phyloP scores from a whole-genome alignment of 108 stramenopile species.

The Cyclotella sp. region DNA sequence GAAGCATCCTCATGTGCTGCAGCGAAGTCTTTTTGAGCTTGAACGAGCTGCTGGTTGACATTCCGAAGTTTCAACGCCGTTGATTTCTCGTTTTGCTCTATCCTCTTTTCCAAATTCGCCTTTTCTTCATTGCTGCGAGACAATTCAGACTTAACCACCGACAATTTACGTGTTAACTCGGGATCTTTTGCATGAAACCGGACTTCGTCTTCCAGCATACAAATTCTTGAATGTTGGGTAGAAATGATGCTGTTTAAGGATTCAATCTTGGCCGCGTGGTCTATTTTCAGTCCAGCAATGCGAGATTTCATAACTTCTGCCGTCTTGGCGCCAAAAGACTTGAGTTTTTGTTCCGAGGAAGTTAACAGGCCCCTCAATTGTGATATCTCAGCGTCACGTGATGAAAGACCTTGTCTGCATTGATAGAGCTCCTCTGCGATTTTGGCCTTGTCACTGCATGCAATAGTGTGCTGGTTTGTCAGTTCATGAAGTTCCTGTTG shows the following conservation, averaged over 20 bases:
- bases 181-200: not conserved
- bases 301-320: slow-evolving; percentile 44
- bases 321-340: slow-evolving; percentile 26
- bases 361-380: slow-evolving; percentile 13
- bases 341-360: slow-evolving; percentile 28
- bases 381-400: slow-evolving; percentile 29
- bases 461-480: not conserved
- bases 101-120: slow-evolving; percentile 15
- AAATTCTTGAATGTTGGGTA: slow-evolving; percentile 1
- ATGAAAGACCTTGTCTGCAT: not conserved
- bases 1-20: slow-evolving; percentile 25
- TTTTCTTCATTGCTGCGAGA: slow-evolving; percentile 31
- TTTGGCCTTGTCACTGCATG: not conserved
- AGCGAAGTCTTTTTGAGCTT: slow-evolving; percentile 24
- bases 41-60: slow-evolving; percentile 19
- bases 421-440: slow-evolving; percentile 9
- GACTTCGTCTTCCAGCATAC: slow-evolving; percentile 18
- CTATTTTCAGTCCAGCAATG: slow-evolving; percentile 27
- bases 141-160: slow-evolving; percentile 16
- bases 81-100: slow-evolving; percentile 39
- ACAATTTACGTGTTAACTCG: not conserved
- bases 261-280: slow-evolving; percentile 23
- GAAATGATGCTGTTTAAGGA: slow-evolving; percentile 19
- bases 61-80: slow-evolving; percentile 35
- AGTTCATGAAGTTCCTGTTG: slow-evolving; percentile 19